Percentiles rank a stretch among this genome's conserved stretches.
Conservation (phyloP, 1,284 basidiomycete genomes). For the Pseudozyma sp. region DNA sequence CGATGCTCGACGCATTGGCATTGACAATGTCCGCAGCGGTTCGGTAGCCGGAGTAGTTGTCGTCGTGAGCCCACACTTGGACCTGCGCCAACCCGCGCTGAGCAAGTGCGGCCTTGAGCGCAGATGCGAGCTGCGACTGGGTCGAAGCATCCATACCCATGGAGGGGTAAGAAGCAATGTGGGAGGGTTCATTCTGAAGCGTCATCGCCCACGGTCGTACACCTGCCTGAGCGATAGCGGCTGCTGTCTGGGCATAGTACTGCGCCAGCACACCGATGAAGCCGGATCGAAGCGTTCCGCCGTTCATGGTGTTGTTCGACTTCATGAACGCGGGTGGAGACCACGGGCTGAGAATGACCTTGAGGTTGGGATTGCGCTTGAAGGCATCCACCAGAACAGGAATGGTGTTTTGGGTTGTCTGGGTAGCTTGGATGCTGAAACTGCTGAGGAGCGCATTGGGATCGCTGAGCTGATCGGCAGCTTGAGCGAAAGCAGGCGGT, state of each 20-base stretch:
- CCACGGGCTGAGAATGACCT: constrained; percentile 54
- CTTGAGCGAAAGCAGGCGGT: constrained; percentile 17
- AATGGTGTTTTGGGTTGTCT: constrained; percentile 38
- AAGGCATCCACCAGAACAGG: constrained; percentile 51
- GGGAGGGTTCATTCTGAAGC: constrained; percentile 57
- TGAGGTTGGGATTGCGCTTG: constrained; percentile 42
- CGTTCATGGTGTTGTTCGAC: constrained; percentile 44
- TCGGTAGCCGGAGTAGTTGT: constrained; percentile 48
- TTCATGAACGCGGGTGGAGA: constrained; percentile 59
- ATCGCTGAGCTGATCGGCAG: constrained; percentile 19
- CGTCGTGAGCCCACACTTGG: constrained; percentile 56
- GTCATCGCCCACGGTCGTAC: constrained; percentile 54
- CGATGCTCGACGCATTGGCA: constrained; percentile 36
- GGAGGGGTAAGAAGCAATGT: constrained; percentile 42
- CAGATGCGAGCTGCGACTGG: constrained; percentile 27
- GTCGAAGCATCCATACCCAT: constrained; percentile 38
- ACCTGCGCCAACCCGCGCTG: constrained; percentile 11
- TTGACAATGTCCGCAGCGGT: constrained; percentile 48
- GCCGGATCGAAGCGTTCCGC: constrained; percentile 41
- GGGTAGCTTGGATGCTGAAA: constrained; percentile 35
- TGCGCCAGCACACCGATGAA: constrained; percentile 38
- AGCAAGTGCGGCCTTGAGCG: constrained; percentile 34
- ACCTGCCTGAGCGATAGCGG: constrained; percentile 28
- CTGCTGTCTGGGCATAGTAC: constrained; percentile 46
- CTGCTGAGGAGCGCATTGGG: constrained; percentile 21